Evolutionary conservation across 1,139 yeast species (phyloP), one percentile per base, ranked within the genome.

Genomic region (Yamadazyma mexicana): DNA sequence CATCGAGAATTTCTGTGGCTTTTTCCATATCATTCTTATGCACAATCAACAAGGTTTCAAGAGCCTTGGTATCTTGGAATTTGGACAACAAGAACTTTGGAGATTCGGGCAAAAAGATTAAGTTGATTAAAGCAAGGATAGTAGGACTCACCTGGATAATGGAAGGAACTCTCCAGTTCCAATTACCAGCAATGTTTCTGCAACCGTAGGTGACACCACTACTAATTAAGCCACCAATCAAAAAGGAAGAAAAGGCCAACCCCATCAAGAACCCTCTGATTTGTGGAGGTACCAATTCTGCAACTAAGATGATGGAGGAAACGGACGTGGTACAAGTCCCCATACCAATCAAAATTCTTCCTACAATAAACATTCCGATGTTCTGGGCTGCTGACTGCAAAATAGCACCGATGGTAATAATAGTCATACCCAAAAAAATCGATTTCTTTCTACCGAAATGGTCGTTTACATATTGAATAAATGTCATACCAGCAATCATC

Each of bases 111-210:
- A 46, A 8, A 23, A 49, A 48, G 2, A 44, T 14, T 25, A 47
- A 43, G 24, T 43, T 46, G 4, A 45, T 14, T 3, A 45, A 11
- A 11, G 50, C 51, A 23, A 48, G 9, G 17, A 47, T 1, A 20
- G 32, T 40, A 4, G 52, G 52, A 12, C 29, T 40, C 17, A 29
- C 44, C 34, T 50, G 54, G n/a, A 51, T 25, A 16, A 50, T 44
- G 3, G 53, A 50, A 9, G 54, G 55, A 28, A 45, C 38, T 41
- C 52, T 50, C 55, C 55, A 51, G 23, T 41, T 40, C 52, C 52
- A 50, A 28, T 42, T 40, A 7, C 52, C 54, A 9, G 47, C 40
- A n/a, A 38, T 35, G 34, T 47, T 41, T 39, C 49, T 34, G 17
- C 35, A 25, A 8, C 43, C 53, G 36, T 39, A 50, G 9, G 52